Evolutionary conservation across 176 grass and related monocot genomes (phyloP).

Genomic region (Hsuehochloa calcarea): DNA sequence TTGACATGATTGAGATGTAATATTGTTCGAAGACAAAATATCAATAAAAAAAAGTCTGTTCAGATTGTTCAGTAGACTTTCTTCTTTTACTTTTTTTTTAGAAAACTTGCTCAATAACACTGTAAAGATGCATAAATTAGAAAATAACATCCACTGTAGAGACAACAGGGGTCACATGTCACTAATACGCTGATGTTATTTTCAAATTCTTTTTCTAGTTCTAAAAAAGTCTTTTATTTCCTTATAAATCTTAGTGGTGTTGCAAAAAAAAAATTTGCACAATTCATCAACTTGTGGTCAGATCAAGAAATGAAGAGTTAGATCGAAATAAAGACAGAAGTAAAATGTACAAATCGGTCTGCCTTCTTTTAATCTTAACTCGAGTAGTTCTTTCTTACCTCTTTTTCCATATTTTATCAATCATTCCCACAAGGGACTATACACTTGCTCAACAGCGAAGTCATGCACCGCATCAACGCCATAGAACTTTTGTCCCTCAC

Average conservation of each 20-base stretch:
- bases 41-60: background rate
- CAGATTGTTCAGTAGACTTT: background rate
- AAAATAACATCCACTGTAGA: background rate
- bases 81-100: background rate
- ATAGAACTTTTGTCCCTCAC: background rate
- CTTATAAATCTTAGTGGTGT: background rate
- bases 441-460: conserved; percentile 43
- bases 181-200: background rate
- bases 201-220: background rate
- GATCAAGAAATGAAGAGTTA: background rate
- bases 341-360: background rate
- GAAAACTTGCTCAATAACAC: background rate
- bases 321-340: background rate
- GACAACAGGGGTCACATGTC: background rate
- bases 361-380: background rate
- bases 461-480: no score
- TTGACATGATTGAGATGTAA: background rate
- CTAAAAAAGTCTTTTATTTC: background rate
- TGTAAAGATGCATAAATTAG: no score
- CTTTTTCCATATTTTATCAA: background rate
- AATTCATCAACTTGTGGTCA: background rate
- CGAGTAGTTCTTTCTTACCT: background rate
- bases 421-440: conserved; percentile 70
- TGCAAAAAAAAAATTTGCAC: background rate
- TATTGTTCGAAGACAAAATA: background rate